These are phyloP conservation scores for Uncinocarpus reesii DNA, from an alignment of 2,329 filamentous ascomycete genomes.

Conservation along the genomic window DNA sequence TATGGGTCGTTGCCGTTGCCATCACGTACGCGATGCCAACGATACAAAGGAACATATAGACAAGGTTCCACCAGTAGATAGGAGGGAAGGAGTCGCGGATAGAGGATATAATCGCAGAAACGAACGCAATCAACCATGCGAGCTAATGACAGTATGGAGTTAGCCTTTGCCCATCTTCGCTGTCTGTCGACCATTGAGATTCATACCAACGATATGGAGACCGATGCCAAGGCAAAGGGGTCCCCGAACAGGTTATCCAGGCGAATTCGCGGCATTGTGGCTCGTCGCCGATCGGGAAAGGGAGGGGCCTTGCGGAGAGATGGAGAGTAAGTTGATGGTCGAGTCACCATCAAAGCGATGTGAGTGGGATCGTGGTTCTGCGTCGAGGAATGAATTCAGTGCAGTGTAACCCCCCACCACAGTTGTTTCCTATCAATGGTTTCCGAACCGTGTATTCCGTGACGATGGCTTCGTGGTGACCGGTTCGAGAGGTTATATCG, in stretches of 20 bases:
- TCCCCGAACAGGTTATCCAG: slow-evolving; percentile 88
- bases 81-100: slow-evolving; percentile 56
- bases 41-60: slow-evolving; percentile 77
- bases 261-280: slow-evolving; percentile 51
- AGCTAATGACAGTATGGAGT: slow-evolving; percentile 46
- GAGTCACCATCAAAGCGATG: slow-evolving; percentile 21
- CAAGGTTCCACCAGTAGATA: slow-evolving; percentile 84
- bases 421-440: too few species aligned
- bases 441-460: neutral
- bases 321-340: slow-evolving; percentile 18
- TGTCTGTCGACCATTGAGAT: neutral
- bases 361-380: neutral
- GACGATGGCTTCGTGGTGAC: neutral
- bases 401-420: too few species aligned
- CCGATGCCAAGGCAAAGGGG: slow-evolving; percentile 87
- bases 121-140: slow-evolving; percentile 88
- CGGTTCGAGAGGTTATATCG: neutral
- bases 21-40: slow-evolving; percentile 70
- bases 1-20: slow-evolving; percentile 71
- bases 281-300: slow-evolving; percentile 33
- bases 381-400: neutral
- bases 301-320: slow-evolving; percentile 20
- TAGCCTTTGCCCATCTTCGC: slow-evolving; percentile 51
- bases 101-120: slow-evolving; percentile 68
- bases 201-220: slow-evolving; percentile 83